Evolutionary conservation across 2,329 filamentous ascomycete species (phyloP), one percentile per base, ranked within the genome.

Genomic region (Cladosporium austrohemisphaericum): DNA sequence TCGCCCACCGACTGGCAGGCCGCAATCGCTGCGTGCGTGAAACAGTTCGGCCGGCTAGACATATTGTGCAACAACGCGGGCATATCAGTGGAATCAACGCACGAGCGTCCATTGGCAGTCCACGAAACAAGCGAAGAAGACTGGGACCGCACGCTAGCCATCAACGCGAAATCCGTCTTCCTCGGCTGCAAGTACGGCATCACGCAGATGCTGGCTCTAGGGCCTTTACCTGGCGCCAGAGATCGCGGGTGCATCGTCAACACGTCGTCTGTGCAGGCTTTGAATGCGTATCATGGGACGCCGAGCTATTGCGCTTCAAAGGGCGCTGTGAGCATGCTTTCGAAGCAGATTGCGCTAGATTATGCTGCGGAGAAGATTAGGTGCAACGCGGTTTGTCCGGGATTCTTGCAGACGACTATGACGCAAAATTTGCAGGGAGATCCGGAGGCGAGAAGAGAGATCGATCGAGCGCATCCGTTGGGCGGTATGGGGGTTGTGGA

Each of bases 301-400:
- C 25, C 68, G 20, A 62, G 64, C 14, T 77, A 77, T 55, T 72
- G 69, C 46, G 70, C 73, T 2, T 70, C 66, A 33, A 78, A 77
- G 54, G 71, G 70, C 8, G 75, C 72, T 0, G 72, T 75, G 5
- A 62, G 71, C 8, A 63, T 69, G 33, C 62, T 78, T 36, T 76
- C 74, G 6, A 72, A 70, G 44, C 65, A 70, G 45, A 62, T 73
- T n/a, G 71, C 71, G 2, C 52, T 73, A n/a, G 70, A 73, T 44
- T 71, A 71, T 49, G 71, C 68, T 2, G 59, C 60, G 29, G 58
- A 73, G 25, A 59, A 63, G 10, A 70, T 75, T 31, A 66, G 72
- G 48, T 65, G 61, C 50, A 74, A 75, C 52, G 61, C 66, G 2
- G 53, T 73, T 13, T 71, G 68, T 53, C 71, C 71, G 4, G 71